Evolutionary conservation across 2,329 filamentous ascomycete species (phyloP), one percentile per base, ranked within the genome.

Genomic region (Alternaria sp.): DNA sequence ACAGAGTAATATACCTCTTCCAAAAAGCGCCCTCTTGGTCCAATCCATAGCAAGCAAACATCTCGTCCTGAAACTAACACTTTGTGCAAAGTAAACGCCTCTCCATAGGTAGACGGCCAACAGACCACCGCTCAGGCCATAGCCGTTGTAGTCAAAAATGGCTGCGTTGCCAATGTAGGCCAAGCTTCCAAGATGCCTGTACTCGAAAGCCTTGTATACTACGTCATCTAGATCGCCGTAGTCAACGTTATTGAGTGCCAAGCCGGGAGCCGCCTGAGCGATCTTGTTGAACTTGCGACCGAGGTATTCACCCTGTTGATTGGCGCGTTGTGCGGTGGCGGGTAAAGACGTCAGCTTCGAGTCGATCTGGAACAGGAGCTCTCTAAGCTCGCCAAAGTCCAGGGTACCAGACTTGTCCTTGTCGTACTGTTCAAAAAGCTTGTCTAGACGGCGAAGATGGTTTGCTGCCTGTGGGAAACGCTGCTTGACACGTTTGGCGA

Each of bases 81-180:
- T 97, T 83, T 99, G 92, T 11, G 95, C 93, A 81, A 99, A 99
- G 80, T 99, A 99, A 13, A 97, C 90, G 65, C 92, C 93, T 62
- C 95, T 84, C 95, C 95, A 99, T 33, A 97, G 86, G 77, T 99
- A 99, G 48, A 98, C 94, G 0, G 93, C 95, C 84, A 96, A 85
- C 44, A 99, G 79, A 0, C 95, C 95, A 50, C 95, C 95, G 1
- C 87, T 87, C 56, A 95, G 80, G 68, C 84, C 93, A 82, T 90
- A 85, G 0, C 92, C 93, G 41, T 89, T 86, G 53, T 95, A 86
- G 75, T 99, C 95, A 71, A 99, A 99, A 39, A 99, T 89, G 4
- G 95, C 95, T 7, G 93, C 93, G 77, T 99, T 99, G 42, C 96
- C 96, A 66, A 99, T 88, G 72, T 99, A 99, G 5, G 96, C 95